phyloP scores from a whole-genome alignment of 768 basidiomycete species.

The Lactarius hengduanensis region DNA sequence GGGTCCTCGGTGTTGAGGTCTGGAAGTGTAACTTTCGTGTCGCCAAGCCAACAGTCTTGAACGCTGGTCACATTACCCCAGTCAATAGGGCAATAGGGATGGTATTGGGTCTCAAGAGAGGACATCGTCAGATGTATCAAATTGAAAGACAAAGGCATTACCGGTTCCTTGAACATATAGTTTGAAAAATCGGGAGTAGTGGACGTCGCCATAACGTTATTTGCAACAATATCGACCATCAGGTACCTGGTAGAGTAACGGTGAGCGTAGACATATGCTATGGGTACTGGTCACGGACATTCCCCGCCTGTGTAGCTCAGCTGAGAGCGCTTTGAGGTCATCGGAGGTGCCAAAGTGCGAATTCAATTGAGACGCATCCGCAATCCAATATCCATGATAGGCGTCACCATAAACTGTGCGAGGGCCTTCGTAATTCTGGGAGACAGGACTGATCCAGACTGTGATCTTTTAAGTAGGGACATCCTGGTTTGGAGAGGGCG shows the following conservation, averaged over 20 bases:
- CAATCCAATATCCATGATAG: conserved; percentile 86
- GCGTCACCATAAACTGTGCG: conserved; percentile 73
- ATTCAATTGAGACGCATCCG: conserved; percentile 67
- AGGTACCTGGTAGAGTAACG: conserved; percentile 49
- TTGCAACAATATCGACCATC: conserved; percentile 84
- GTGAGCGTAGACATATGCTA: neutral
- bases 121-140: conserved; percentile 19
- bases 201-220: conserved; percentile 78
- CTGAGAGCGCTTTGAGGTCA: conserved; percentile 66
- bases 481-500: neutral
- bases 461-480: neutral
- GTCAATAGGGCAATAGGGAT: conserved; percentile 74
- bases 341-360: conserved; percentile 66
- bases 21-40: conserved; percentile 66
- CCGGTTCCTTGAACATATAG: conserved; percentile 67
- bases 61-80: conserved; percentile 69
- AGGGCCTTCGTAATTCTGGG: conserved; percentile 73
- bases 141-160: conserved; percentile 32
- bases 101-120: conserved; percentile 57
- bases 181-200: conserved; percentile 59
- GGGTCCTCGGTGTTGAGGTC: conserved; percentile 77
- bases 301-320: conserved; percentile 63
- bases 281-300: conserved; percentile 50
- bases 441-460: conserved; percentile 86
- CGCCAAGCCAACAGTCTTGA: conserved; percentile 83